phyloP scores from a whole-genome alignment of 2,329 filamentous ascomycete species.

The Davidsoniella australis region DNA sequence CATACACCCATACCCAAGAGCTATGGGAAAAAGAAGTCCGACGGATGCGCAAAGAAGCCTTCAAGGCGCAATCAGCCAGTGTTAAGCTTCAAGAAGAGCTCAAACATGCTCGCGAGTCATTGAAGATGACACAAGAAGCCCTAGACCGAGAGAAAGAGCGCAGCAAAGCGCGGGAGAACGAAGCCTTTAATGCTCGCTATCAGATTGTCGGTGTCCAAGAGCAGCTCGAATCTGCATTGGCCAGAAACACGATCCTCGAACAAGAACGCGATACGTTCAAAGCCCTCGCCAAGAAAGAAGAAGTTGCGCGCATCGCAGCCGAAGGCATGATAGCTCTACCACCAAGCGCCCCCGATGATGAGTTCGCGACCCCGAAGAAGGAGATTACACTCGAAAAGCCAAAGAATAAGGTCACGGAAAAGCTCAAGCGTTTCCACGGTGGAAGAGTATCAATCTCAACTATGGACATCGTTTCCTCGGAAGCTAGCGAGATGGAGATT shows the following conservation, averaged over 20 bases:
- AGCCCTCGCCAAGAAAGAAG: conserved; percentile 54
- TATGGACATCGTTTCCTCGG: conserved; percentile 36
- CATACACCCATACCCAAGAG: conserved; percentile 45
- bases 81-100: conserved; percentile 61
- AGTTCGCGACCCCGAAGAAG: conserved; percentile 46
- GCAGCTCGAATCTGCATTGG: conserved; percentile 46
- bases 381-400: conserved; percentile 13
- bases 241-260: conserved; percentile 47
- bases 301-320: conserved; percentile 53
- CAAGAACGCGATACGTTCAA: conserved; percentile 61
- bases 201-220: conserved; percentile 48
- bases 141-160: conserved; percentile 48
- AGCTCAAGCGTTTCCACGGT: conserved; percentile 7
- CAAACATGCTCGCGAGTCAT: conserved; percentile 39
- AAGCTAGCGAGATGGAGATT: conserved; percentile 38
- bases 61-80: conserved; percentile 53
- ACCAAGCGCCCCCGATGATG: conserved; percentile 33
- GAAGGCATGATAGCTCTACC: conserved; percentile 55
- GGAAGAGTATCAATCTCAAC: conserved; percentile 28
- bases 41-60: conserved; percentile 51
- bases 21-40: conserved; percentile 62
- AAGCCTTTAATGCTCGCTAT: conserved; percentile 51
- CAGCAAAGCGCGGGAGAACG: conserved; percentile 45
- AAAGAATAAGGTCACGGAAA: conserved; percentile 17
- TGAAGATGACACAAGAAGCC: conserved; percentile 38